Evolutionary conservation across 768 basidiomycete genomes (phyloP).

Genomic region (Boletus sp.): DNA sequence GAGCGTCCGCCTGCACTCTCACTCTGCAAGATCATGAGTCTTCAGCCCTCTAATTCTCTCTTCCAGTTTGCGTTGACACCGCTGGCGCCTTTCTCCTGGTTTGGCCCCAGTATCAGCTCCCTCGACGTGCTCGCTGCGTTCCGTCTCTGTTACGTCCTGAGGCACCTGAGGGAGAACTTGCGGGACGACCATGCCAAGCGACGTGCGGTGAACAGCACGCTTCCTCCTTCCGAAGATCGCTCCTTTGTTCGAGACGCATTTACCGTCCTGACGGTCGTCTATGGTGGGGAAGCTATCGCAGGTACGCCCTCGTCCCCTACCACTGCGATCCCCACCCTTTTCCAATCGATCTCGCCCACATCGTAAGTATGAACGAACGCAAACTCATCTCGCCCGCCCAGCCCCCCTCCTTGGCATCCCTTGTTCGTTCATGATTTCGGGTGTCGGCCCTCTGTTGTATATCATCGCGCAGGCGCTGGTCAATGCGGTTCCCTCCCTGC

Average conservation of each 20-base stretch:
- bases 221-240: conserved; percentile 39
- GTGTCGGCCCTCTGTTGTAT: conserved; percentile 62
- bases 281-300: conserved; percentile 71
- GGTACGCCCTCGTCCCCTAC: conserved; percentile 40
- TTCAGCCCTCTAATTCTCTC: conserved; percentile 44
- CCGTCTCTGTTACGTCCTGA: conserved; percentile 64
- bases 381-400: conserved; percentile 23
- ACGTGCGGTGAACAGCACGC: conserved; percentile 31
- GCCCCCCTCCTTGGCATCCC: conserved; percentile 62
- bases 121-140: conserved; percentile 67
- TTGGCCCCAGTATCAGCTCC: conserved; percentile 54
- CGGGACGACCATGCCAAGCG: conserved; percentile 42
- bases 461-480: conserved; percentile 56
- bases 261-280: conserved; percentile 65
- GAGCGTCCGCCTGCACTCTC: background rate
- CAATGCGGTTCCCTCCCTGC: conserved; percentile 48
- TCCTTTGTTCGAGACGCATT: conserved; percentile 58
- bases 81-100: conserved; percentile 64
- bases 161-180: conserved; percentile 59
- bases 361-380: background rate
- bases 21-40: conserved; percentile 25
- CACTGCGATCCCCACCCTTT: background rate
- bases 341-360: background rate
- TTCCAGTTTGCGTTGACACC: conserved; percentile 56
- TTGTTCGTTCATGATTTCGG: conserved; percentile 80